Percentiles rank a stretch among this genome's conserved stretches.
These are phyloP conservation scores for Escovopsis weberi DNA, from an alignment of 2,329 filamentous ascomycete genomes.

Conservation along the genomic window DNA sequence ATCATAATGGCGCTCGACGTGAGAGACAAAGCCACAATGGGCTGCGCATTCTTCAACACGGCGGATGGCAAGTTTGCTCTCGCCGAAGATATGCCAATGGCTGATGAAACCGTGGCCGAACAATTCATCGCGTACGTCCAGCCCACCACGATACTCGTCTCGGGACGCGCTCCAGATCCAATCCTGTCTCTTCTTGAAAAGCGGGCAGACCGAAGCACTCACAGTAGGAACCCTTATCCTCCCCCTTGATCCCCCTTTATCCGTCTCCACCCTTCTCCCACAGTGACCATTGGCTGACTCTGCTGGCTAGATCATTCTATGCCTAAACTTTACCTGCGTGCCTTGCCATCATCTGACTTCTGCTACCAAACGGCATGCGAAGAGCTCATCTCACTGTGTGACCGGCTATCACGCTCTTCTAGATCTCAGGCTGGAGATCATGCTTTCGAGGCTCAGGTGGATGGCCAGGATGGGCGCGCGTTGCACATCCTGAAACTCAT, in stretches of 20 bases:
- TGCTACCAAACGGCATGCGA: slow-evolving; percentile 49
- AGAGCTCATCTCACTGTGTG: slow-evolving; percentile 31
- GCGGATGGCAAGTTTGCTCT: slow-evolving; percentile 56
- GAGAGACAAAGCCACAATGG: slow-evolving; percentile 53
- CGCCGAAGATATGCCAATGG: slow-evolving; percentile 60
- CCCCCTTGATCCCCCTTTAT: neutral
- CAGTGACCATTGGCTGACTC: slow-evolving; percentile 1
- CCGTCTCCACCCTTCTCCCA: neutral
- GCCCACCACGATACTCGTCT: slow-evolving; percentile 41
- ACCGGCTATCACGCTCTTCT: neutral
- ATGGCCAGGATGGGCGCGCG: slow-evolving; percentile 25
- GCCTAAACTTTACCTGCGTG: slow-evolving; percentile 36
- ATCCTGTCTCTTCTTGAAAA: slow-evolving; percentile 20
- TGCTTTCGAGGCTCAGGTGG: slow-evolving; percentile 20
- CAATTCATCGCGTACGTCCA: slow-evolving; percentile 39
- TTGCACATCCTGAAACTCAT: slow-evolving; percentile 48
- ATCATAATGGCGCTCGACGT: slow-evolving; percentile 71
- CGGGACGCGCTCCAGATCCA: slow-evolving; percentile 28
- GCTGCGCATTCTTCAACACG: slow-evolving; percentile 72
- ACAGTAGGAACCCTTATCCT: neutral
- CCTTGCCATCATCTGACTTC: slow-evolving; percentile 60
- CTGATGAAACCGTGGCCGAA: slow-evolving; percentile 54
- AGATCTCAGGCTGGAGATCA: neutral
- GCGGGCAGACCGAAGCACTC: slow-evolving; percentile 2
- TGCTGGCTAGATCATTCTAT: neutral